Evolutionary conservation across 139 green algal genomes (phyloP), one percentile per base, ranked within the genome.

Genomic region (Nannochloris sp.): DNA sequence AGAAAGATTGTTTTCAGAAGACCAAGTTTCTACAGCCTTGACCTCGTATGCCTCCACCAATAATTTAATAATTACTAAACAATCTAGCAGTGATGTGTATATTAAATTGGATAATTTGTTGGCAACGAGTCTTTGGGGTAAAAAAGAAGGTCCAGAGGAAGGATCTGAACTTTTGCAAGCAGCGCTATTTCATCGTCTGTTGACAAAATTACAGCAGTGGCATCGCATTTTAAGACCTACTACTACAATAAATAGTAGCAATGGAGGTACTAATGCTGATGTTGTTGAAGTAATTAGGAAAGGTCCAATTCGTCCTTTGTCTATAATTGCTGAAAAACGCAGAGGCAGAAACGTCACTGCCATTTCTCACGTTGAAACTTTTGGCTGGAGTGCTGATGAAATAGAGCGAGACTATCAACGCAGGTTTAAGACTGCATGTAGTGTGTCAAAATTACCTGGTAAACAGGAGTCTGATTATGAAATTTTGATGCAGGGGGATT

Each of bases 391-490:
- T 2, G 5, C 65, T 1, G 42, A 60, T 14, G 57, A 69, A 24
- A 46, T 74, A 39, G 34, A 35, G 15, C 48, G 30, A 3, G 39
- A 54, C 3, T 54, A 73, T 23, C 59, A 70, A 39, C 66, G 46
- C 15, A 47, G 61, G 60, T 72, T 78, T 38, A 63, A 73, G 48
- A 25, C 32, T 35, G 23, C 25, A 0, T 59, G 60, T 48, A 71
- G 57, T 33, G 63, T 78, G 24, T 31, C 12, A 29, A 59, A 68
- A 25, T 48, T 78, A 25, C 71, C 71, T 15, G 71, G 71, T 23
- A 78, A 78, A 47, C 29, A 63, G 24, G 60, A 69, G 54, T 62
- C 60, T 38, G 71, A 65, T 36, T 44, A 65, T 36, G 54, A 66
- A 54, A 25, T 72, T 35, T 45, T 38, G 9, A 47, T 70, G 47